A percentile compares a stretch with the other conserved stretches of the same genome.
These are phyloP conservation scores for Yamadazyma mexicana DNA, from an alignment of 1,139 yeast genomes.

Conservation along the genomic window DNA sequence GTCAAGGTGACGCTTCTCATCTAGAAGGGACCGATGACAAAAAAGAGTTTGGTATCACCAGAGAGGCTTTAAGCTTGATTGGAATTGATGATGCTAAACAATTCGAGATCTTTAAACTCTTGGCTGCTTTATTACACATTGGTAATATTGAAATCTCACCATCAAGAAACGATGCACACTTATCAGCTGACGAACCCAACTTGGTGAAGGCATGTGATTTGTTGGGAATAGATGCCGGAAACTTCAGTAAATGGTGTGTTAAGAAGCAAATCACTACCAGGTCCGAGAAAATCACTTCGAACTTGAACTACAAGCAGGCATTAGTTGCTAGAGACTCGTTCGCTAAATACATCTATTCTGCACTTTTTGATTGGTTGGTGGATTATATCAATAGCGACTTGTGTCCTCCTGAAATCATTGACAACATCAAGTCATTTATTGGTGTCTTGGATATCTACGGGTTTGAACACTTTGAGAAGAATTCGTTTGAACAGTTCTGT, in stretches of 20 bases:
- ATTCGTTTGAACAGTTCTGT: conserved; percentile 96
- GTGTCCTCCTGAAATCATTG: conserved; percentile 69
- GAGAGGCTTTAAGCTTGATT: conserved; percentile 73
- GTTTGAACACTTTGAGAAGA: conserved; percentile 90
- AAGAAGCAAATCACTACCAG: conserved; percentile 94
- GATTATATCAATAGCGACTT: conserved; percentile 77
- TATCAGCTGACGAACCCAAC: conserved; percentile 85
- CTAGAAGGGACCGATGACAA: conserved; percentile 84
- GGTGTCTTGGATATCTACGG: conserved; percentile 98
- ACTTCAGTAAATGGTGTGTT: conserved; percentile 87
- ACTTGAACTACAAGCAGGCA: conserved; percentile 82
- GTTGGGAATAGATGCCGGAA: conserved; percentile 72
- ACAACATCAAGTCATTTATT: conserved; percentile 68
- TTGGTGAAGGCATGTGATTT: conserved; percentile 81
- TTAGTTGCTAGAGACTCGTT: conserved; percentile 93
- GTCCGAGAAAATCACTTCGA: conserved; percentile 86
- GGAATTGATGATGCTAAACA: conserved; percentile 69
- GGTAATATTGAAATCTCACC: conserved; percentile 92
- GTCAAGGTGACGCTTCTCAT: conserved; percentile 80
- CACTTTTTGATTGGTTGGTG: conserved; percentile 95
- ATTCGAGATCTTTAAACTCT: conserved; percentile 66
- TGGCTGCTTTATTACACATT: conserved; percentile 88
- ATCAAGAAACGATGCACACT: conserved; percentile 79
- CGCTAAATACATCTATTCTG: conserved; percentile 89
- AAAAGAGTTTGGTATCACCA: conserved; percentile 71